Evolutionary conservation across 1,284 basidiomycete species (phyloP).

Genomic region (Peniophora sp.): DNA sequence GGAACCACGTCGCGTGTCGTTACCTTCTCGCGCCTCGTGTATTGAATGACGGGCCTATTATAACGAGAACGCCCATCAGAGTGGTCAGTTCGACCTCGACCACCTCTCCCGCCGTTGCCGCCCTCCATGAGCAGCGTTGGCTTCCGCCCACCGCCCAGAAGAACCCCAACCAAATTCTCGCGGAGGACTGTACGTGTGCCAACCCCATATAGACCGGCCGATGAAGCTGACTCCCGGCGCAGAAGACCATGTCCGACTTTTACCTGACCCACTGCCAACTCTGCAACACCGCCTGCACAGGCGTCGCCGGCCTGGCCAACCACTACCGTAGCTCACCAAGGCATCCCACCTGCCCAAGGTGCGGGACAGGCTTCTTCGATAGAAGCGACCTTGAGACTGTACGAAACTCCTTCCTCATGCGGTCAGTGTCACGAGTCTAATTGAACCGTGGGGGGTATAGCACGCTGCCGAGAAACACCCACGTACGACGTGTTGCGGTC

Average conservation of each 20-base stretch:
- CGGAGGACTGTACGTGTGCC: too few species aligned
- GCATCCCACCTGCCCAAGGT: background rate
- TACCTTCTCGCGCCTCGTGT: too few species aligned
- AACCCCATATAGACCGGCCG: too few species aligned
- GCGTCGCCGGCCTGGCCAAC: background rate
- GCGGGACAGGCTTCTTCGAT: background rate
- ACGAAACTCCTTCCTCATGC: background rate
- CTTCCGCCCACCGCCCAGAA: too few species aligned
- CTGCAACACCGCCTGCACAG: background rate
- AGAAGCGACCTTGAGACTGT: background rate
- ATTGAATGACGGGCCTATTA: too few species aligned
- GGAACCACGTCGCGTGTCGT: too few species aligned
- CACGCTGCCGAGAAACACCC: constrained; percentile 1
- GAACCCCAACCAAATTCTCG: too few species aligned
- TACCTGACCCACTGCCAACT: background rate
- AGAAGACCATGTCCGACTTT: background rate
- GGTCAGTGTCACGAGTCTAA: background rate
- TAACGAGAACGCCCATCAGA: too few species aligned
- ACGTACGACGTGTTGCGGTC: background rate
- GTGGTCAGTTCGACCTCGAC: too few species aligned
- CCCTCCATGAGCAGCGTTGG: too few species aligned
- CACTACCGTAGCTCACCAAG: background rate
- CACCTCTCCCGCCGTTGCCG: too few species aligned
- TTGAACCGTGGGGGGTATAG: background rate
- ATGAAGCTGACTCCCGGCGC: too few species aligned